Conservation (phyloP, 1,139 yeast species). For the Pichia sp. region DNA sequence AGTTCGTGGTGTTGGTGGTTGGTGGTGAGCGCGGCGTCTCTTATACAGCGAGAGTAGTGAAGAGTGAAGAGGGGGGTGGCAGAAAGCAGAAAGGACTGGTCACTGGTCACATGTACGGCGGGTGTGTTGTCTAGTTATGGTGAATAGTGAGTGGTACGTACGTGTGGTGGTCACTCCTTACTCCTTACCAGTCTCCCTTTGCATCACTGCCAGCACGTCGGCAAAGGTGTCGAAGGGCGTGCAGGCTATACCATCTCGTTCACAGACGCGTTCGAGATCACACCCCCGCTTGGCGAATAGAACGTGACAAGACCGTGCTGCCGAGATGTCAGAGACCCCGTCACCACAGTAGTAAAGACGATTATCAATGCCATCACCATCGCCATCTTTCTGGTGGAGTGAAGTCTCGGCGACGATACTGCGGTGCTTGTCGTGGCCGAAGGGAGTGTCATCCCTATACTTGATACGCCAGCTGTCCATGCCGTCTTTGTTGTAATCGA, state of each 20-base stretch:
- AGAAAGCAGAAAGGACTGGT: too few relatives aligned
- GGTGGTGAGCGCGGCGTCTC: too few relatives aligned
- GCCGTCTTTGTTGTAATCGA: constrained; percentile 32
- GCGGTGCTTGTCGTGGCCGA: constrained; percentile 79
- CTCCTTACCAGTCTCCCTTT: too few relatives aligned
- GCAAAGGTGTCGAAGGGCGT: constrained; percentile 70
- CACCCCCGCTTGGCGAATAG: constrained; percentile 90
- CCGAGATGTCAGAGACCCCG: constrained; percentile 92
- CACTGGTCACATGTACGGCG: too few relatives aligned
- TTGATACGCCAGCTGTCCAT: constrained; percentile 74
- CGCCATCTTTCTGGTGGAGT: too few relatives aligned
- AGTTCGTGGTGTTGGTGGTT: too few relatives aligned
- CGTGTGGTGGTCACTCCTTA: too few relatives aligned
- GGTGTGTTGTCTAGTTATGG: too few relatives aligned
- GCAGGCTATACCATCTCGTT: constrained; percentile 73
- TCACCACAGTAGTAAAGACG: constrained; percentile 83
- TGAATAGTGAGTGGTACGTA: too few relatives aligned
- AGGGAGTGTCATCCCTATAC: constrained; percentile 76
- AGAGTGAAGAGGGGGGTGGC: too few relatives aligned
- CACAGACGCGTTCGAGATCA: constrained; percentile 81
- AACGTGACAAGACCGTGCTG: constrained; percentile 91
- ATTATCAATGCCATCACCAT: neutral
- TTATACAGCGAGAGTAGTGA: too few relatives aligned
- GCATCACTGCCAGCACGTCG: constrained; percentile 47
- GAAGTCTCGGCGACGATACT: constrained; percentile 4